phyloP scores from a whole-genome alignment of 1,284 basidiomycete genomes.

The Sanghuangporus weigelae region DNA sequence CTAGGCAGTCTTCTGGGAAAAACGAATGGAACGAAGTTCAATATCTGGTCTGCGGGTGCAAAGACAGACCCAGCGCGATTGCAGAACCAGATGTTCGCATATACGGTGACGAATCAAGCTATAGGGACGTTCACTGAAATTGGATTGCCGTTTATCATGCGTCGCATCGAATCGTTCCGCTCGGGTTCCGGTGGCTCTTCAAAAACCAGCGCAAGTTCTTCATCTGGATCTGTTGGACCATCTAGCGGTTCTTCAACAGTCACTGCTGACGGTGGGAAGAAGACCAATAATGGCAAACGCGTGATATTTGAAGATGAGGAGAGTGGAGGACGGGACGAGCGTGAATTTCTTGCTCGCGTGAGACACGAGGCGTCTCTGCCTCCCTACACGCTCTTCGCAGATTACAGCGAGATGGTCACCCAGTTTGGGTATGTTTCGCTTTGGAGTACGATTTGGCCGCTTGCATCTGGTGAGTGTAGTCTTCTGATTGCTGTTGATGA shows the following conservation, averaged over 20 bases:
- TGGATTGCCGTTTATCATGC: conserved; percentile 76
- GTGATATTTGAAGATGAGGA: conserved; percentile 66
- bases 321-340: conserved; percentile 55
- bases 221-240: not conserved
- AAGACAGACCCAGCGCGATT: conserved; percentile 62
- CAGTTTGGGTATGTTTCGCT: conserved; percentile 91
- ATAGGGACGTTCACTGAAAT: conserved; percentile 82
- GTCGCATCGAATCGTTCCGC: conserved; percentile 52
- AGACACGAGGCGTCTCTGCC: conserved; percentile 77
- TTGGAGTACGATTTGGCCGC: conserved; percentile 94
- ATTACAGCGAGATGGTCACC: conserved; percentile 95
- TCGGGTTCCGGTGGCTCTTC: conserved; percentile 26
- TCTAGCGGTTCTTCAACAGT: not conserved
- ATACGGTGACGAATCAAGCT: conserved; percentile 89
- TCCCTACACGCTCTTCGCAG: conserved; percentile 75
- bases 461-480: conserved; percentile 64
- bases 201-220: conserved; percentile 15
- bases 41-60: conserved; percentile 46
- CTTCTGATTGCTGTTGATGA: conserved; percentile 18
- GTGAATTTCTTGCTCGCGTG: conserved; percentile 72
- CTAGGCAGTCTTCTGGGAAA: conserved; percentile 17
- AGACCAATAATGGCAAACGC: conserved; percentile 48
- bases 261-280: conserved; percentile 18
- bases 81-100: conserved; percentile 92
- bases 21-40: conserved; percentile 21